Conservation (phyloP, 2,329 filamentous ascomycete genomes). For the Fusarium sp. region DNA sequence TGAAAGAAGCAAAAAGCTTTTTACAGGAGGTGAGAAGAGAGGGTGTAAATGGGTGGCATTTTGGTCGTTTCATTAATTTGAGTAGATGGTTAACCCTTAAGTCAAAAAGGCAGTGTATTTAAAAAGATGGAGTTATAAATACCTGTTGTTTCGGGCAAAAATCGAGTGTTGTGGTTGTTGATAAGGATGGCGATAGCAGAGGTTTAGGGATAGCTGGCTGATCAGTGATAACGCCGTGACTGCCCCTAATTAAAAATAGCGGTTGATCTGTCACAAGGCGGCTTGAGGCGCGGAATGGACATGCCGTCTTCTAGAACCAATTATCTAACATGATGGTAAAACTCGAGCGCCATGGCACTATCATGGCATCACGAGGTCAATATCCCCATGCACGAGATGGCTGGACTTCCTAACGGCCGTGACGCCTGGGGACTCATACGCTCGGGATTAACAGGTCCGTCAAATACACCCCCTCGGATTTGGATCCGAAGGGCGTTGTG, state of each 20-base stretch:
- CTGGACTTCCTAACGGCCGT: background rate
- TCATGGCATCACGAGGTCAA: slow-evolving; percentile 1
- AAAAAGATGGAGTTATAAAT: background rate
- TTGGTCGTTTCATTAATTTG: background rate
- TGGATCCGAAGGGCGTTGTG: background rate
- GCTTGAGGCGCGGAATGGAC: background rate
- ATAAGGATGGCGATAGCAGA: background rate
- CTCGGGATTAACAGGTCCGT: background rate
- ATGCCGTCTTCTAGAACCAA: slow-evolving; percentile 2
- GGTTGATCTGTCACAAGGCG: background rate
- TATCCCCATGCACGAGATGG: background rate
- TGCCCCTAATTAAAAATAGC: background rate
- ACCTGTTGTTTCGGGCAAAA: background rate
- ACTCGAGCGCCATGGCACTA: background rate
- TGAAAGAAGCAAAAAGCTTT: slow-evolving; percentile 5
- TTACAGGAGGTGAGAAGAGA: slow-evolving; percentile 13
- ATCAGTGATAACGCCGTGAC: background rate
- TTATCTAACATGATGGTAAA: background rate
- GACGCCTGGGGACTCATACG: background rate
- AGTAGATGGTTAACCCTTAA: background rate
- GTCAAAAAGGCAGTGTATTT: too few species aligned
- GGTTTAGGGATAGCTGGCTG: background rate
- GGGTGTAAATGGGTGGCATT: slow-evolving; percentile 17
- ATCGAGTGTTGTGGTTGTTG: background rate
- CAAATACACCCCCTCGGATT: background rate